Base-by-base conservation (phyloP, 2,329 filamentous ascomycete species). In the Nakataea oryzae region DNA sequence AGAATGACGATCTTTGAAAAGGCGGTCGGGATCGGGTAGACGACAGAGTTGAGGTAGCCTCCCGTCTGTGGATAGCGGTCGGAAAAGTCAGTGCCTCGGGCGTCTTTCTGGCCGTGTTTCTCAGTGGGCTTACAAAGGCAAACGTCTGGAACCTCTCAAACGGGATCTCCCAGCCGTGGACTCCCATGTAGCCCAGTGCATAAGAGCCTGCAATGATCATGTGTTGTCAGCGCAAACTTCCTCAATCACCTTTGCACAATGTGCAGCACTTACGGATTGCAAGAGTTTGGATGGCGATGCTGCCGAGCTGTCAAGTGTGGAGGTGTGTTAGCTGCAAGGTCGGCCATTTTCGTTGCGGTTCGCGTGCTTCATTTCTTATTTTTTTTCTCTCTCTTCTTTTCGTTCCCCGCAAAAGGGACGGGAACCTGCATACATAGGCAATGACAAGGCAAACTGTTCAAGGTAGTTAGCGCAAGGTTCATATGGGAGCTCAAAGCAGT, bases 1-100 rank as follows among this genome's bases (percentile, higher is more conserved):
- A 64, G 28, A 21, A 65, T 32, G 26, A 58, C 58, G 13, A 63
- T 41, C 41, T 66, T 66, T 8, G 63, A 60, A 12, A 62, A 32
- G 26, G 54, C 41, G 13, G 58, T 59, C 34, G 58, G 58, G 34
- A 59, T 24, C 34, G 58, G 14, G 24, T 59, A 59, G 4, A 59
- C 26, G 8, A 29, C 5, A 2, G 58, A 59, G 58, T 26, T 26
- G 14, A 59, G 14, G 34, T 59, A 59, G 26, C 58, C 58, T 17
- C 58, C 14, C 8, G 26, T 28, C 58, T 54, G 24, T 41, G 57
- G 27, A n/a, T n/a, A n/a, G 24, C 8, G 27, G 24, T 14, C 24
- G 24, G 11, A 1, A 26, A 24, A 57, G 61, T 27, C 8, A 34
- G 55, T 50, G 54, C 28, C 6, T 26, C 11, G 24, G 17, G 29